phyloP scores from a whole-genome alignment of 177 flowering plant genomes.

The Telopea speciosissima region DNA sequence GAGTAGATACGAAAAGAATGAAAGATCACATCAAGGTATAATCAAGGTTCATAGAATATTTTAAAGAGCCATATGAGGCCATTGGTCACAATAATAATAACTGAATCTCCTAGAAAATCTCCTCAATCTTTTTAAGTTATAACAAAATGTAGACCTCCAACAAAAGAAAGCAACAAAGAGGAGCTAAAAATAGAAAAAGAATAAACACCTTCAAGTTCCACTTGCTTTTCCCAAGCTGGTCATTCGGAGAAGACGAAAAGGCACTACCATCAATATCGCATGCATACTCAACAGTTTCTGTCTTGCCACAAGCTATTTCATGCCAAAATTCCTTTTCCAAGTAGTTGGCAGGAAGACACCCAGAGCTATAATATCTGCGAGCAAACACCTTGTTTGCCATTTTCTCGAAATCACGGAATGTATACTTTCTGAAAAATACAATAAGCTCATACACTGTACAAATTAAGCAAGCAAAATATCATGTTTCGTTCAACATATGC shows the following conservation, averaged over 20 bases:
- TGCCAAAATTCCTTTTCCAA: conserved; percentile 83
- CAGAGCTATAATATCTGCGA: conserved; percentile 64
- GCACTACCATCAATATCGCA: conserved; percentile 93
- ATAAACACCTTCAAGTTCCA: conserved; percentile 72
- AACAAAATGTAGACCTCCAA: not conserved
- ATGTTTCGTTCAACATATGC: not conserved
- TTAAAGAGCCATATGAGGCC: not conserved
- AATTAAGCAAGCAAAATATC: not conserved
- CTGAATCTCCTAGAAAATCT: not conserved
- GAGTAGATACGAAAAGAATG: not conserved
- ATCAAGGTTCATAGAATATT: not conserved
- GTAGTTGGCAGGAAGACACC: conserved; percentile 59
- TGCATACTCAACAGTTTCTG: conserved; percentile 78
- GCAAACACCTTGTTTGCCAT: conserved; percentile 82
- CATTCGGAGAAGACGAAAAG: conserved; percentile 63
- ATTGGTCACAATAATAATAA: not conserved
- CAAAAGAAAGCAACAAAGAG: conserved; percentile 5
- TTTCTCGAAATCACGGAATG: conserved; percentile 74
- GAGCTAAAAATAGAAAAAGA: conserved; percentile 1
- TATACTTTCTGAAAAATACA: conserved; percentile 51
- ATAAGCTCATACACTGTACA: conserved; percentile 16
- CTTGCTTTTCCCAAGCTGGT: conserved; percentile 66
- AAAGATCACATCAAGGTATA: not conserved
- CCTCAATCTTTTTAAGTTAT: not conserved
- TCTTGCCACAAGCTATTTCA: conserved; percentile 71